Conservation (phyloP, 2,329 filamentous ascomycete species). For the Scleromitrula shiraiana region DNA sequence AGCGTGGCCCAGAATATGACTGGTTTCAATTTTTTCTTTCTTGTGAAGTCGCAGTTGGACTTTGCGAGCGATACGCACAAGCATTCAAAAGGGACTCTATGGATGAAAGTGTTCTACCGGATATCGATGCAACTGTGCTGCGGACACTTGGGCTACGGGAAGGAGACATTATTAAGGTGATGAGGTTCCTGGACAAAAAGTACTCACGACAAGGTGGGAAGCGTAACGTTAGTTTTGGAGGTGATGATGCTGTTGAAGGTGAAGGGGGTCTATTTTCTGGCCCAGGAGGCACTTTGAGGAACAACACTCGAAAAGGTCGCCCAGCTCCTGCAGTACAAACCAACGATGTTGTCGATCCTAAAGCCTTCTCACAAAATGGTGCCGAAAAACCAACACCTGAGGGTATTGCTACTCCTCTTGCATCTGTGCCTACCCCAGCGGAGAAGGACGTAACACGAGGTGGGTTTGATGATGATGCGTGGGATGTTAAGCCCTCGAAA, state of each 20-base stretch:
- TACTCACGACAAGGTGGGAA: conserved; percentile 58
- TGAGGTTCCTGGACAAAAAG: conserved; percentile 77
- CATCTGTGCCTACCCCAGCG: conserved; percentile 33
- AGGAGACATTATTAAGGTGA: conserved; percentile 92
- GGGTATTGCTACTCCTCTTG: conserved; percentile 40
- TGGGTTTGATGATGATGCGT: conserved; percentile 94
- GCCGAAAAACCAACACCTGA: conserved; percentile 34
- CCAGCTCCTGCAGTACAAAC: conserved; percentile 81
- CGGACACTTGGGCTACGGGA: conserved; percentile 89
- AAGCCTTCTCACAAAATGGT: conserved; percentile 60
- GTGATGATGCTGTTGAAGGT: conserved; percentile 46
- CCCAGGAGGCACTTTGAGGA: conserved; percentile 80
- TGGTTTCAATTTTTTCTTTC: conserved; percentile 99
- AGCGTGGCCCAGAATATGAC: conserved; percentile 74
- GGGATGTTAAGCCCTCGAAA: conserved; percentile 84
- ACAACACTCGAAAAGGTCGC: conserved; percentile 89
- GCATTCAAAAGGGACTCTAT: conserved; percentile 88
- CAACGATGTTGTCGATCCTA: conserved; percentile 79
- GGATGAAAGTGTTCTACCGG: conserved; percentile 86
- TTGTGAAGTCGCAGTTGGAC: conserved; percentile 83
- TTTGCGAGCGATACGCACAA: conserved; percentile 89
- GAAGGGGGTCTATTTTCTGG: conserved; percentile 80
- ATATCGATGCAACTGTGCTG: conserved; percentile 76
- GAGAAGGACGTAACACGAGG: conserved; percentile 41
- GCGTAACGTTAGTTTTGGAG: conserved; percentile 44